Conservation (phyloP, 352 stramenopile species). For the Phytopythium ostracodes region DNA sequence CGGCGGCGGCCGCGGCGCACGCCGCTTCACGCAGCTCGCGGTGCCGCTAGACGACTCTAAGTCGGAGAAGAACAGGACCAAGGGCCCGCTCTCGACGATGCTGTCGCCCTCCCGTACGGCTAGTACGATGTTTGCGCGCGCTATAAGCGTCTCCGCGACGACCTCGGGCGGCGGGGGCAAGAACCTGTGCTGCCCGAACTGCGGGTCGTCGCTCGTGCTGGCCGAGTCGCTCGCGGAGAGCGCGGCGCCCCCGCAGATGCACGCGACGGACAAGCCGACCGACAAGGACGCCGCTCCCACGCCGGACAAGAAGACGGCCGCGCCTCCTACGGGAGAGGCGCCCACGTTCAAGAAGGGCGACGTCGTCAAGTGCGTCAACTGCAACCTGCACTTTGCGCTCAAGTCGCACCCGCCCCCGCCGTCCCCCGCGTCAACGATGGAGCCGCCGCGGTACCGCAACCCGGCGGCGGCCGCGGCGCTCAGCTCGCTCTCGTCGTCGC, state of each 20-base stretch:
- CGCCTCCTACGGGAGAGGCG: not conserved
- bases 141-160: not conserved
- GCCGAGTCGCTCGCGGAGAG: slow-evolving; percentile 26
- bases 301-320: slow-evolving; percentile 5
- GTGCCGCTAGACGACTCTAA: not conserved
- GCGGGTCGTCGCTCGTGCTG: slow-evolving; percentile 47
- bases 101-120: not conserved
- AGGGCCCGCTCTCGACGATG: not conserved
- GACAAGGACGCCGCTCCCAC: slow-evolving; percentile 4
- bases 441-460: slow-evolving; percentile 48
- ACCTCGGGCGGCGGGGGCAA: not conserved
- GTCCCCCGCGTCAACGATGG: slow-evolving; percentile 1
- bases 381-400: slow-evolving; percentile 70
- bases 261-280: slow-evolving; percentile 6
- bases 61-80: not conserved
- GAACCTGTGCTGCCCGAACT: slow-evolving; percentile 61
- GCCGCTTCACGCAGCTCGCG: not conserved
- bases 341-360: slow-evolving; percentile 68
- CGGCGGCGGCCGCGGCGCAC: not conserved
- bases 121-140: not conserved
- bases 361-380: slow-evolving; percentile 69
- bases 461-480: slow-evolving; percentile 55
- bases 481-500: slow-evolving; percentile 62
- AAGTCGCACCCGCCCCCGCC: slow-evolving; percentile 30
- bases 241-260: slow-evolving; percentile 5